A percentile compares a stretch with the other conserved stretches of the same genome.
phyloP scores from a whole-genome alignment of 495 filamentous ascomycete genomes.

The Podospora comata region DNA sequence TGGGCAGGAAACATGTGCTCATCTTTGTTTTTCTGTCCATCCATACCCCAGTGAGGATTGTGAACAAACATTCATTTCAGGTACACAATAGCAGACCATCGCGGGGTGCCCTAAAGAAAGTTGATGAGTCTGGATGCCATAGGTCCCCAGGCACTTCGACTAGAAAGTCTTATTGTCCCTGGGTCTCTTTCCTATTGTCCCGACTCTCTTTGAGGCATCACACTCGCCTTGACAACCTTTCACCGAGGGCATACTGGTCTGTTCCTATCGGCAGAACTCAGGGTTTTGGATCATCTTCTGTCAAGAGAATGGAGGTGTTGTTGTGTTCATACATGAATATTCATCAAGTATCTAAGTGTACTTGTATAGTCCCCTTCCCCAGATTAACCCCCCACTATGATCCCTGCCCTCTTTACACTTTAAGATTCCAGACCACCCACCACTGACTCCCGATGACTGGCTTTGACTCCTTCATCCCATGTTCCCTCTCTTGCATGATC shows the following conservation, averaged over 20 bases:
- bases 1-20: background rate
- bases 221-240: background rate
- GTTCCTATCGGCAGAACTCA: background rate
- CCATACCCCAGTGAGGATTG: too few relatives aligned
- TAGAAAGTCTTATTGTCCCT: background rate
- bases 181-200: background rate
- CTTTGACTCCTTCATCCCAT: background rate
- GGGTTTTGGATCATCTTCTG: background rate
- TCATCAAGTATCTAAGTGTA: background rate
- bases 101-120: background rate
- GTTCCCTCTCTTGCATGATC: background rate
- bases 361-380: too few relatives aligned
- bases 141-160: too few relatives aligned
- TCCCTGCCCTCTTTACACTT: background rate
- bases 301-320: background rate
- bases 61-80: background rate
- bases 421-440: background rate
- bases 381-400: background rate
- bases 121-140: background rate
- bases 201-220: background rate
- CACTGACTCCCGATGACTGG: background rate
- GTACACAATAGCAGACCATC: background rate
- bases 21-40: background rate
- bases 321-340: background rate
- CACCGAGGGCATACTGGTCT: background rate